phyloP scores from a whole-genome alignment of 495 filamentous ascomycete genomes.

The Parmelia sp. region DNA sequence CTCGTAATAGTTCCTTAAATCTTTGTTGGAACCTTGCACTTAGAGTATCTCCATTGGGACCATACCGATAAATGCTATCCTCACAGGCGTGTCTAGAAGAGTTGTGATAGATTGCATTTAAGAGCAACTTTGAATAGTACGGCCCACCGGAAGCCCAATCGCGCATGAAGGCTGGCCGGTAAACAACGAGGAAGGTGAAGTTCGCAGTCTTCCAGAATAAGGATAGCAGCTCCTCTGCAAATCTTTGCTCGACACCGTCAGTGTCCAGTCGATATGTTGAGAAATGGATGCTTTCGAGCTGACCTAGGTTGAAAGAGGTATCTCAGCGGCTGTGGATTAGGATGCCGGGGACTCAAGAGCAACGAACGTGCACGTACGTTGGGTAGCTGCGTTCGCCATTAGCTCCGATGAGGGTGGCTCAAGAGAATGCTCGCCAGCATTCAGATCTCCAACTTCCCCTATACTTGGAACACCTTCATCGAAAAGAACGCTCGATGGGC shows the following conservation, averaged over 20 bases:
- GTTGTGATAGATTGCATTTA: neutral
- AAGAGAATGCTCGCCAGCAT: neutral
- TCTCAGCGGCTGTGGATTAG: neutral
- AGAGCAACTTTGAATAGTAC: neutral
- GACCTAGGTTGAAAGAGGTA: neutral
- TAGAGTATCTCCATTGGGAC: neutral
- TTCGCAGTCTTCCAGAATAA: neutral
- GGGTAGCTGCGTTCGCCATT: neutral
- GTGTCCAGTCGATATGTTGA: neutral
- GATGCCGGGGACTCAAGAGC: neutral
- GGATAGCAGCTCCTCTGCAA: neutral
- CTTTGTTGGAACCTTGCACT: neutral
- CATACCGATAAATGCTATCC: neutral
- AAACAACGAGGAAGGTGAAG: neutral
- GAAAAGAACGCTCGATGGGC: neutral
- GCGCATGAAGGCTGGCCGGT: neutral
- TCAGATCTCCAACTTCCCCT: neutral
- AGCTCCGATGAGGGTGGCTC: neutral
- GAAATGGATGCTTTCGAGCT: neutral
- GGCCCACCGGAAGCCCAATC: neutral
- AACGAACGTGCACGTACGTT: neutral
- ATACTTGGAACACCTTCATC: neutral
- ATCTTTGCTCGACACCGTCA: neutral
- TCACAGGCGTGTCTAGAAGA: neutral
- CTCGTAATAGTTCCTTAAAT: neutral